Evolutionary conservation across 2,329 filamentous ascomycete genomes (phyloP).

Genomic region (Sclerotinia nivalis): DNA sequence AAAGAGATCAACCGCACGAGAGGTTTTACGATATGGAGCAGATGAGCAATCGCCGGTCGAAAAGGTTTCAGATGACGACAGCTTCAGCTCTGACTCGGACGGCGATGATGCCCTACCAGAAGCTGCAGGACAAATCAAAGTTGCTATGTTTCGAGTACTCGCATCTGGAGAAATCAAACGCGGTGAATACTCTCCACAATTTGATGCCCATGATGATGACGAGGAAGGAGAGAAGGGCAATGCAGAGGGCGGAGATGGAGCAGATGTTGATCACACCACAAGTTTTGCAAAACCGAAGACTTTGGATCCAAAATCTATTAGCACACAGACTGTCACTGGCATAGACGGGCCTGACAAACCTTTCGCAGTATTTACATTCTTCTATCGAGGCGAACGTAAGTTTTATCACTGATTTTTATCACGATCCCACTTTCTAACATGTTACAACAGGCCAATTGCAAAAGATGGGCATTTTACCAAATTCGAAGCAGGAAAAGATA

Average conservation of each 20-base stretch:
- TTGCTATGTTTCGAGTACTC: constrained; percentile 91
- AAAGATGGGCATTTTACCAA: constrained; percentile 86
- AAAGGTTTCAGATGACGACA: constrained; percentile 60
- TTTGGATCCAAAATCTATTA: constrained; percentile 94
- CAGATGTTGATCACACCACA: constrained; percentile 92
- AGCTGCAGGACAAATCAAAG: constrained; percentile 96
- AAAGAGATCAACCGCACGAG: constrained; percentile 42
- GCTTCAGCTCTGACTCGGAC: constrained; percentile 69
- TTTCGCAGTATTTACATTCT: constrained; percentile 95
- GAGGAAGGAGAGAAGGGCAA: constrained; percentile 51
- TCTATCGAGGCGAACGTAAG: constrained; percentile 93
- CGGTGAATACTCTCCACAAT: constrained; percentile 96
- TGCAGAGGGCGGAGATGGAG: constrained; percentile 60
- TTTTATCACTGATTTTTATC: constrained; percentile 35
- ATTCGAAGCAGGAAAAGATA: constrained; percentile 63
- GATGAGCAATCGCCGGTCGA: constrained; percentile 76
- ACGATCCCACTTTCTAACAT: constrained; percentile 28
- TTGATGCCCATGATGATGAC: constrained; percentile 94
- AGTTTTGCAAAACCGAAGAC: constrained; percentile 97
- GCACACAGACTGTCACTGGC: constrained; percentile 97
- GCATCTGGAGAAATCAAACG: constrained; percentile 97
- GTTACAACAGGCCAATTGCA: constrained; percentile 74
- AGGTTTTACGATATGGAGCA: constrained; percentile 77
- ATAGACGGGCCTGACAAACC: constrained; percentile 96
- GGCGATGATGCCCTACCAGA: constrained; percentile 86